Base-by-base conservation (phyloP, 768 basidiomycete genomes). In the Hirschioporus abietinus region DNA sequence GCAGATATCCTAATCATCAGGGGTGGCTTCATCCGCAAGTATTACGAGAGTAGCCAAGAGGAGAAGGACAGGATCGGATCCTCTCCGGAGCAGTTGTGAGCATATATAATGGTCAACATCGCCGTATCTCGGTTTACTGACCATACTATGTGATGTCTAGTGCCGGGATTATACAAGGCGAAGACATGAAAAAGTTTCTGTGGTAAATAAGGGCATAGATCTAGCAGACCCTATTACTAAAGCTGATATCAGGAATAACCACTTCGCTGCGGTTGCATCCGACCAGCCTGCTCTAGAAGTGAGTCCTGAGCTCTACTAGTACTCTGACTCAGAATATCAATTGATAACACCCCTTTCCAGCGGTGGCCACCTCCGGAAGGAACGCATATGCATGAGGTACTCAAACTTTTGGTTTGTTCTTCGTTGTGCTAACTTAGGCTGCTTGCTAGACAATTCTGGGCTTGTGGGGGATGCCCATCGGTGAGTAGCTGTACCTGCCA, bases 381-480 rank as follows among this genome's bases (percentile, higher is more conserved):
- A 17, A 68, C 74, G 1, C 77, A 80, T 65, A 76, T 90, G 72
- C 88, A 90, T 76, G 82, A 87, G 82, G 88, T 86, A 69, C 23
- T 78, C 68, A 15, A 15, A 24, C 30, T 35, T 23, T 10, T n/a
- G 66, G 26, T 18, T 12, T 7, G 20, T 17, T 30, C 23, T 10
- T 59, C 24, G 15, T 20, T 8, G 18, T 2, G 52, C 59, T 24
- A 20, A 60, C 35, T 23, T 52, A 20, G 35, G 42, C 6, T 26
- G 15, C 64, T 59, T 34, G 30, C 69, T 60, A 88, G 87, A 88
- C 88, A 23, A 75, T 88, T 64, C 74, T 89, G 18, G 85, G 83
- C 7, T 75, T 89, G 17, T 90, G 87, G 84, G 89, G 89, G 4
- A 89, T 90, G 87, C 88, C 88, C 27, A 86, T 90, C 64, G 89